Percentiles rank a stretch among this genome's conserved stretches.
Conservation (phyloP, 768 basidiomycete species). For the Lactifluus piperatus region DNA sequence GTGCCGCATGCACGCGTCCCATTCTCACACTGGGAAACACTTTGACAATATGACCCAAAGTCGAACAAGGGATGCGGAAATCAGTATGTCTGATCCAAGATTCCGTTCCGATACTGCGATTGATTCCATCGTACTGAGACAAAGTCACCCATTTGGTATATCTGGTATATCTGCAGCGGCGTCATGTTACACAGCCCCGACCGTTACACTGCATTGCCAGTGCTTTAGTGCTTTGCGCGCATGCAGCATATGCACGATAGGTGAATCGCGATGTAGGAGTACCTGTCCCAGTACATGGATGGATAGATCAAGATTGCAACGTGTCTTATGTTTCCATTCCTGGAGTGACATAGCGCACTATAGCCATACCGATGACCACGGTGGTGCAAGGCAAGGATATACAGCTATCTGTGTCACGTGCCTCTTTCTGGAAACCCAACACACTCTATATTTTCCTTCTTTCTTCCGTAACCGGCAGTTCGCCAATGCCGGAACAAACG, state of each 20-base stretch:
- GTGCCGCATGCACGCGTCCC: no score
- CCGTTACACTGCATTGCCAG: neutral
- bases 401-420: no score
- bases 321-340: neutral
- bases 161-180: neutral
- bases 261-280: neutral
- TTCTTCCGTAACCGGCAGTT: neutral
- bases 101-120: no score
- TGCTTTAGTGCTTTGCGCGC: no score
- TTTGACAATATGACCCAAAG: no score
- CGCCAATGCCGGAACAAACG: neutral
- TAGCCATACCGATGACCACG: neutral
- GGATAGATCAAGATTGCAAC: neutral
- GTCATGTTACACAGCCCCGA: neutral
- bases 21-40: no score
- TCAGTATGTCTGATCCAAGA: no score
- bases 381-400: no score
- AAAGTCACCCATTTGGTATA: neutral
- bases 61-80: no score
- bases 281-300: neutral
- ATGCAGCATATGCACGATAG: neutral
- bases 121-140: neutral
- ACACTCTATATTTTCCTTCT: neutral
- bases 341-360: no score
- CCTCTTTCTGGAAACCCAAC: neutral